Base-by-base conservation (phyloP, 2,329 filamentous ascomycete species). In the Sclerotinia trifoliorum region DNA sequence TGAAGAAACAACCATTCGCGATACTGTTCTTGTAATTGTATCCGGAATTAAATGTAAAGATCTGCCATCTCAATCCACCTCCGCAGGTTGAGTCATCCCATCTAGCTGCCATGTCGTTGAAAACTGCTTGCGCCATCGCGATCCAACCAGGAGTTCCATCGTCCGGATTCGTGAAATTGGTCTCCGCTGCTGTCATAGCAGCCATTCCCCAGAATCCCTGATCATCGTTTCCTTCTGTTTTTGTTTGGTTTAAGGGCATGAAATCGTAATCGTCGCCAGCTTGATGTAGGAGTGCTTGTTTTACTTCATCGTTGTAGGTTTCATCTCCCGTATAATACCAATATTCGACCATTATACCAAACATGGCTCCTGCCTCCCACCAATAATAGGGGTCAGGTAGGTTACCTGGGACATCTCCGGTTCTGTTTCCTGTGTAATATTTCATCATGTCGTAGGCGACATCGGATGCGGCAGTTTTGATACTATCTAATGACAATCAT, bases 61-160 rank as follows among this genome's bases (percentile, higher is more conserved):
- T 93, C 79, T 96, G 92, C 91, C 91, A 94, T 71, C 90, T 85
- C 65, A 95, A 78, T 7, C 92, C 92, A 56, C 92, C 92, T n/a
- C 82, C 83, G 73, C 92, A 95, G 65, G 86, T 80, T 1, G 82
- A 78, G 0, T 78, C 81, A 70, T 94, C 91, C 92, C 91, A 95
- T 54, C 91, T 85, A 24, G 82, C 80, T 3, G 86, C 87, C 75
- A 93, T 90, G 5, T 89, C 78, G 93, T 91, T 65, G 82, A 84
- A 83, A 46, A 93, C 90, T 63, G 88, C 90, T 76, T 93, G 88
- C 2, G 89, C 91, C 19, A 95, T 83, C 6, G 88, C 86, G 11
- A 92, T 80, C 86, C 89, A 92, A 72, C 86, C 82, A 1, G 88
- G 88, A 71, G 87, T 71, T 68, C 83, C 81, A 0, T 73, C 71